Percentiles rank a stretch among this genome's conserved stretches.
phyloP scores from a whole-genome alignment of 306 rosid species.

The Adenanthera pavonina region DNA sequence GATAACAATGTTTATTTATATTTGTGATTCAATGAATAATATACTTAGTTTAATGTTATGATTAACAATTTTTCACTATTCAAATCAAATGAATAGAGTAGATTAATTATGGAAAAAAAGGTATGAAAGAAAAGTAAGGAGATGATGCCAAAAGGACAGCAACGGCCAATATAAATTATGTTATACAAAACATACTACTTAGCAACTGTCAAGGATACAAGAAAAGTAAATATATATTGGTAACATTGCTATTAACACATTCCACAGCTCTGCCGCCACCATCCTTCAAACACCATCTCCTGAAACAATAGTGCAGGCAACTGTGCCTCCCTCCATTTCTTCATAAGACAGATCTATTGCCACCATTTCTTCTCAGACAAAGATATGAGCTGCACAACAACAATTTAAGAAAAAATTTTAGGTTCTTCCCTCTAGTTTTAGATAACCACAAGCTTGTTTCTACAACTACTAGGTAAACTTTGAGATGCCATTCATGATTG shows the following conservation, averaged over 20 bases:
- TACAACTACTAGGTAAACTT: background rate
- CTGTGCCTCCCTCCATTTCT: slow-evolving; percentile 18
- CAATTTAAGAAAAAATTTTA: slow-evolving; percentile 40
- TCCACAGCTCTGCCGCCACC: slow-evolving; percentile 39
- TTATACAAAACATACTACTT: slow-evolving; percentile 34
- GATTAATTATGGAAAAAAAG: too few species aligned
- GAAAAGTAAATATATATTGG: slow-evolving; percentile 18
- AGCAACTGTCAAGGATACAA: slow-evolving; percentile 37
- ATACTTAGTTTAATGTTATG: too few species aligned
- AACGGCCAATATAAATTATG: slow-evolving; percentile 35
- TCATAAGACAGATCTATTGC: slow-evolving; percentile 36
- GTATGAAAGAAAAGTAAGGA: too few species aligned
- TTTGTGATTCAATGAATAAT: too few species aligned
- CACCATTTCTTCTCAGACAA: slow-evolving; percentile 80
- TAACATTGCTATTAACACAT: slow-evolving; percentile 42
- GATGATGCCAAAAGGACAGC: slow-evolving; percentile 40
- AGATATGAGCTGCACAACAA: slow-evolving; percentile 75
- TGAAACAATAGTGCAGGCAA: slow-evolving; percentile 18
- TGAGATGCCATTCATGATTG: background rate
- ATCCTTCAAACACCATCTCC: slow-evolving; percentile 31
- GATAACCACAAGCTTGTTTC: background rate
- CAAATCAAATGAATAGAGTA: too few species aligned
- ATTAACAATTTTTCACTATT: too few species aligned
- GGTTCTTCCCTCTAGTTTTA: slow-evolving; percentile 29
- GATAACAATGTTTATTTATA: too few species aligned